phyloP scores from a whole-genome alignment of 2,329 filamentous ascomycete genomes.

The Colletotrichum orchidophilum region DNA sequence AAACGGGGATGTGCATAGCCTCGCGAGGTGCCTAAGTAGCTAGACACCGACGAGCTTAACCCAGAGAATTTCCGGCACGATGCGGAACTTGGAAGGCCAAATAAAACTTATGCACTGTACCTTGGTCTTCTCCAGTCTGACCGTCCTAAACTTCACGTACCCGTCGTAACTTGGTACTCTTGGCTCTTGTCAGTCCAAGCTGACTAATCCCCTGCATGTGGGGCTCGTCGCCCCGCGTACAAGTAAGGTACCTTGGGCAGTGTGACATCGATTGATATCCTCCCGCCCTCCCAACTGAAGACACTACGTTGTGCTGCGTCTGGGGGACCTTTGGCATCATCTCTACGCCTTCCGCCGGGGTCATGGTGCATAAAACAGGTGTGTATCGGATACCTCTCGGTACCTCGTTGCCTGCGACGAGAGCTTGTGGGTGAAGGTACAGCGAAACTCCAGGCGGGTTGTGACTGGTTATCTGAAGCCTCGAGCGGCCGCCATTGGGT shows the following conservation, averaged over 20 bases:
- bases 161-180: neutral
- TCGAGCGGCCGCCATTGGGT: conserved; percentile 28
- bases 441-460: neutral
- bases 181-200: neutral
- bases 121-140: neutral
- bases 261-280: neutral
- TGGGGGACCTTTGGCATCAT: neutral
- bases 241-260: too few species aligned
- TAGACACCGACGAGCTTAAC: neutral
- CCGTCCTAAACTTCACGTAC: neutral
- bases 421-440: neutral
- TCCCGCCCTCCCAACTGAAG: neutral
- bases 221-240: neutral
- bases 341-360: neutral
- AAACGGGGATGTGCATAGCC: neutral
- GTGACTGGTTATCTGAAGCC: neutral
- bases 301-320: neutral
- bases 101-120: neutral
- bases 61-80: neutral
- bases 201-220: neutral
- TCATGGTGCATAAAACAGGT: neutral
- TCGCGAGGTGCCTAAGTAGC: neutral
- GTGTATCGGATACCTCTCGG: neutral
- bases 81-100: neutral
- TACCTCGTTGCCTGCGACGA: neutral